phyloP scores from a whole-genome alignment of 2,329 filamentous ascomycete species.

The Ophiostoma perfectum region DNA sequence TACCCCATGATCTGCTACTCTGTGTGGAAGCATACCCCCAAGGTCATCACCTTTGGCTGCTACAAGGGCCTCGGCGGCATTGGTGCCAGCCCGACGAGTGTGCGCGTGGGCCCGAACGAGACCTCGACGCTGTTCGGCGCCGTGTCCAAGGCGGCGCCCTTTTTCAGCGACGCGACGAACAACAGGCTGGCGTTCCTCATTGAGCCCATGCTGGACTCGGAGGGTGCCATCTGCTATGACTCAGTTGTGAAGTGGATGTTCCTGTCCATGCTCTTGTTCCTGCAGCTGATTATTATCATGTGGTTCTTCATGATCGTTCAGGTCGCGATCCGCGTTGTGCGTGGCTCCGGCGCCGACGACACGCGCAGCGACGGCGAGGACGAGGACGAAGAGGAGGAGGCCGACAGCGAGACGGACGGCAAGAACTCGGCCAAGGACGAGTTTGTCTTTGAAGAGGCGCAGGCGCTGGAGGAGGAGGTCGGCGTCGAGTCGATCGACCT shows the following conservation, averaged over 20 bases:
- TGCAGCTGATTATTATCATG: slow-evolving; percentile 71
- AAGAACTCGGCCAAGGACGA: slow-evolving; percentile 52
- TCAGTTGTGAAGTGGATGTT: slow-evolving; percentile 69
- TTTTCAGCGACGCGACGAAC: slow-evolving; percentile 13
- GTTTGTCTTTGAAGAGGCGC: slow-evolving; percentile 44
- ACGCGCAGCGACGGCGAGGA: slow-evolving; percentile 80
- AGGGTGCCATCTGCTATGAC: slow-evolving; percentile 76
- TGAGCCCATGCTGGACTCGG: slow-evolving; percentile 65
- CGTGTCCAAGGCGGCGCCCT: slow-evolving; percentile 17
- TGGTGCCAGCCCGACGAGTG: slow-evolving; percentile 38
- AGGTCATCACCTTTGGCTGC: slow-evolving; percentile 62
- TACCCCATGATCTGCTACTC: slow-evolving; percentile 80
- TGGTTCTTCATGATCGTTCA: slow-evolving; percentile 89
- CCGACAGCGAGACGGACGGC: slow-evolving; percentile 54
- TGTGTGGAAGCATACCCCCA: slow-evolving; percentile 61
- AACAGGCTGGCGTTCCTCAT: slow-evolving; percentile 58
- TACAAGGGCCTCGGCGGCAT: slow-evolving; percentile 55
- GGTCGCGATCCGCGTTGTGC: slow-evolving; percentile 74
- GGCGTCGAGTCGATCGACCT: slow-evolving; percentile 67
- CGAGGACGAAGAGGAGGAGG: slow-evolving; percentile 52
- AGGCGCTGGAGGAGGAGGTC: slow-evolving; percentile 66
- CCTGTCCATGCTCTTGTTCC: slow-evolving; percentile 65
- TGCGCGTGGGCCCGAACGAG: slow-evolving; percentile 16
- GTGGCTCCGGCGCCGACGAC: slow-evolving; percentile 75
- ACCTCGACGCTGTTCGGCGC: slow-evolving; percentile 19